Conservation (phyloP, 441 rosid species). For the Codiaeum variegatum region DNA sequence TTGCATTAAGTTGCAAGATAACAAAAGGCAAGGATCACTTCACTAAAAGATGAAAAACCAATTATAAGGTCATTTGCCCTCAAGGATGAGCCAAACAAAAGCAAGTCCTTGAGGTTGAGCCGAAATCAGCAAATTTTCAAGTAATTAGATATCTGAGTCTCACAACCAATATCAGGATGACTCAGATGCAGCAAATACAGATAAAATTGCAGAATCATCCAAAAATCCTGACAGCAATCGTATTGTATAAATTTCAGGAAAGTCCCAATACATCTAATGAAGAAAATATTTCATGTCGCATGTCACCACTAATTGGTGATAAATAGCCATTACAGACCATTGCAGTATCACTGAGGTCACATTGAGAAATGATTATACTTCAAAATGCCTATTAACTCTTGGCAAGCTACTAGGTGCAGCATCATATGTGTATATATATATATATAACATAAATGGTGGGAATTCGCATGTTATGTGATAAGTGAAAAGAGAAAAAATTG, state of each 20-base stretch:
- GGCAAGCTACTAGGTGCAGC: background rate
- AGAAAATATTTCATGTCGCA: background rate
- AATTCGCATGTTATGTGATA: conserved; percentile 8
- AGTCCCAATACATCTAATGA: background rate
- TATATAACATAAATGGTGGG: background rate
- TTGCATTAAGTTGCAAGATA: background rate
- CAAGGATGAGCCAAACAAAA: background rate
- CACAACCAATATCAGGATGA: background rate
- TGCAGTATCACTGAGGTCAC: background rate
- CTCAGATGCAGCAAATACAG: background rate
- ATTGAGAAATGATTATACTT: background rate
- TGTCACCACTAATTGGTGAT: background rate
- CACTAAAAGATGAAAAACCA: background rate
- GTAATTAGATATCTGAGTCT: background rate
- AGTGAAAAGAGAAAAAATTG: background rate
- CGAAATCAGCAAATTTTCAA: background rate
- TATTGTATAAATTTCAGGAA: background rate
- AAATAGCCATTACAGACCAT: background rate
- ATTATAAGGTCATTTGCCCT: background rate
- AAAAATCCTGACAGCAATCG: background rate
- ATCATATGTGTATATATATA: too few species aligned
- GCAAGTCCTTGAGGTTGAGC: background rate
- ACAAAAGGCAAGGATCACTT: background rate
- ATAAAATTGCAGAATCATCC: background rate
- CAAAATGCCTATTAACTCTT: background rate